These are phyloP conservation scores for Earliella scabrosa DNA, from an alignment of 1,284 basidiomycete genomes.

Conservation along the genomic window DNA sequence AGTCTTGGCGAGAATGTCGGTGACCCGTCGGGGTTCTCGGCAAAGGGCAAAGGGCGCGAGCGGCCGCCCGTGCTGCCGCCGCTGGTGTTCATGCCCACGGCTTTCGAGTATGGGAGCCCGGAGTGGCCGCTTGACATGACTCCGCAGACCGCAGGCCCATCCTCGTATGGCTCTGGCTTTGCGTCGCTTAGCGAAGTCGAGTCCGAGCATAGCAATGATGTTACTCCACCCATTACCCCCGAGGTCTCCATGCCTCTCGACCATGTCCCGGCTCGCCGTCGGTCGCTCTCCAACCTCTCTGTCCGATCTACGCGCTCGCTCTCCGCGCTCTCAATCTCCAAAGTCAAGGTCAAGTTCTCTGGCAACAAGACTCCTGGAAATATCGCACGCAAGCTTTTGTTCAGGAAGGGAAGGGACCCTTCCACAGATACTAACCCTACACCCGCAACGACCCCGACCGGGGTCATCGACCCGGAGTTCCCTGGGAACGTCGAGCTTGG, in stretches of 20 bases:
- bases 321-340: slow-evolving; percentile 49
- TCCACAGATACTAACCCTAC: slow-evolving; percentile 15
- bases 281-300: slow-evolving; percentile 62
- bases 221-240: slow-evolving; percentile 19
- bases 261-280: slow-evolving; percentile 47
- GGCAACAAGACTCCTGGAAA: slow-evolving; percentile 48
- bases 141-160: slow-evolving; percentile 51
- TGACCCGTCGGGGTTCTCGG: slow-evolving; percentile 24
- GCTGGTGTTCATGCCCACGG: slow-evolving; percentile 58
- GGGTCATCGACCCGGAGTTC: slow-evolving; percentile 24
- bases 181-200: slow-evolving; percentile 26
- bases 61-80: slow-evolving; percentile 65
- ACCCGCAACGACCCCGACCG: slow-evolving; percentile 2
- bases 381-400: slow-evolving; percentile 58
- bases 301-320: slow-evolving; percentile 46
- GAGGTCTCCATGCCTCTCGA: slow-evolving; percentile 17
- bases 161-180: slow-evolving; percentile 52
- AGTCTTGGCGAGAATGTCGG: slow-evolving; percentile 24
- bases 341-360: slow-evolving; percentile 50
- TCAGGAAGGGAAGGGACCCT: slow-evolving; percentile 41
- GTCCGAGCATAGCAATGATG: slow-evolving; percentile 23
- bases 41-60: slow-evolving; percentile 62
- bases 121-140: slow-evolving; percentile 42
- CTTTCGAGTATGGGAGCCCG: slow-evolving; percentile 47
- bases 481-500: slow-evolving; percentile 28